phyloP scores from a whole-genome alignment of 345 rosid genomes.

The Eucalyptus pauciflora region DNA sequence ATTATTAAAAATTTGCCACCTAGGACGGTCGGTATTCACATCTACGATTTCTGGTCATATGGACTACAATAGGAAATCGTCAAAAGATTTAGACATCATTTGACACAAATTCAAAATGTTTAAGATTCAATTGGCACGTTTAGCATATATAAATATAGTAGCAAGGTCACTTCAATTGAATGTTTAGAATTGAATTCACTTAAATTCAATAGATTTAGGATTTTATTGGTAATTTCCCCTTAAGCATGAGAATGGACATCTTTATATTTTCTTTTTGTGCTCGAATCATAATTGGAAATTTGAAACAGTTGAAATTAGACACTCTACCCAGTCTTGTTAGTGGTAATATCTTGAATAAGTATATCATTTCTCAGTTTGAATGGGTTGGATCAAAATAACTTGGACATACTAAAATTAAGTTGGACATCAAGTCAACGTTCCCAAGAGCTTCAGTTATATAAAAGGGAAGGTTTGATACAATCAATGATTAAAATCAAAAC shows the following conservation, averaged over 20 bases:
- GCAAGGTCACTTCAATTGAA: background rate
- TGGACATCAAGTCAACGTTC: background rate
- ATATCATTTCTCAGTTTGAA: background rate
- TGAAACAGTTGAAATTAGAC: background rate
- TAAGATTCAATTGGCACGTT: background rate
- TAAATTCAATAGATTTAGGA: no score
- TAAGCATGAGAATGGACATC: background rate
- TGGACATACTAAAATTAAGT: background rate
- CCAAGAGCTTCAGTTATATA: background rate
- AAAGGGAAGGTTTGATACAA: background rate
- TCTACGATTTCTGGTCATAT: fast-evolving
- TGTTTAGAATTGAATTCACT: background rate
- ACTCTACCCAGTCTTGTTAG: background rate
- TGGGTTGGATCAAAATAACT: background rate
- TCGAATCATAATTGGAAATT: background rate
- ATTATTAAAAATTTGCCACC: no score
- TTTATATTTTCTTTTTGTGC: background rate
- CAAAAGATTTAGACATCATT: background rate
- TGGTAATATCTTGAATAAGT: background rate
- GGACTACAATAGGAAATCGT: fast-evolving
- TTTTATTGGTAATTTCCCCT: background rate
- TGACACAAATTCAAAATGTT: background rate
- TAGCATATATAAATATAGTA: background rate
- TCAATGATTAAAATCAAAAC: background rate
- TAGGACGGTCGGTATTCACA: background rate